These are phyloP conservation scores for cucumber (Cucumis sativus) DNA, from an alignment of 306 rosid genomes.

Conservation along the genomic window DNA sequence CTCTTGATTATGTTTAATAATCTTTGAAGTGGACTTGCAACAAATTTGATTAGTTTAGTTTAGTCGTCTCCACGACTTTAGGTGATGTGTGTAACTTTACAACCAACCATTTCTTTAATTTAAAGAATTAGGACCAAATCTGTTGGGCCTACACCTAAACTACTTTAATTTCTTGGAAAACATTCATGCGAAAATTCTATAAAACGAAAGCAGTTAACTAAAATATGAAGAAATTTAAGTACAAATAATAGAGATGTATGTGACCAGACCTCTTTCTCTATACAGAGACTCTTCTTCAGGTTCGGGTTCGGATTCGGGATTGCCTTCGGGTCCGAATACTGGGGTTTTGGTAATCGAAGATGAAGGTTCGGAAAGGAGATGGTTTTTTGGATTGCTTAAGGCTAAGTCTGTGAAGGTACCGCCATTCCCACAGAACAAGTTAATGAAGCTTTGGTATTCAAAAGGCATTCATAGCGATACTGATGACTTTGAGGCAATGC, in stretches of 20 bases:
- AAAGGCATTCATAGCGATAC: background rate
- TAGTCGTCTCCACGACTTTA: too few species aligned
- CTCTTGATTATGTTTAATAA: too few species aligned
- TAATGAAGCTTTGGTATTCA: constrained; percentile 37
- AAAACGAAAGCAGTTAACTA: too few species aligned
- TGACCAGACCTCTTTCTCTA: constrained; percentile 44
- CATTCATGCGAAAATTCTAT: too few species aligned
- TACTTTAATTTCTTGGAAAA: too few species aligned
- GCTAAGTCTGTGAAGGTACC: constrained; percentile 21
- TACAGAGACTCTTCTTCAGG: background rate
- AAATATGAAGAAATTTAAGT: too few species aligned
- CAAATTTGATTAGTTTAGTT: too few species aligned
- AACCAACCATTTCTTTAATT: too few species aligned
- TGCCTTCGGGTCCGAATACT: constrained; percentile 38
- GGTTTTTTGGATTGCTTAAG: constrained; percentile 34
- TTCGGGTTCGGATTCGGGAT: constrained; percentile 11
- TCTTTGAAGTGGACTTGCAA: too few species aligned
- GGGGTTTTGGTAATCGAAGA: constrained; percentile 59
- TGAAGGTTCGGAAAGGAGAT: constrained; percentile 21
- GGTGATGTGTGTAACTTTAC: too few species aligned
- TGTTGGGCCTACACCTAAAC: too few species aligned
- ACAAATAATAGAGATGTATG: constrained; percentile 22
- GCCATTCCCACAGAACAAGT: constrained; percentile 61
- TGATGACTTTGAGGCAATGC: constrained; percentile 24
- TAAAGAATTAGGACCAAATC: too few species aligned